These are phyloP conservation scores for Candida insectorum DNA, from an alignment of 805 yeast genomes.

Conservation along the genomic window DNA sequence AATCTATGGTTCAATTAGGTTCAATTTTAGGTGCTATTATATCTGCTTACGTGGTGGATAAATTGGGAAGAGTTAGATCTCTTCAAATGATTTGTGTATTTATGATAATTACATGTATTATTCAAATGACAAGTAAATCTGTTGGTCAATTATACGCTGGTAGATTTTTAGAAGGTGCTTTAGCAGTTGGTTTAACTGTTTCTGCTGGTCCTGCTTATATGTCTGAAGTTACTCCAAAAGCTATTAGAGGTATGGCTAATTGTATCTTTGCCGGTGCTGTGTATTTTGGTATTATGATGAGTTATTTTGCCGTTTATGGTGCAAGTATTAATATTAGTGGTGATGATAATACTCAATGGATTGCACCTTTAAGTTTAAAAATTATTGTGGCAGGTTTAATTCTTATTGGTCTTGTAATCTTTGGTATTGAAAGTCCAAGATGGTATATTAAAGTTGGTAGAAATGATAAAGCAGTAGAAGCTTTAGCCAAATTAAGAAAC, in stretches of 20 bases:
- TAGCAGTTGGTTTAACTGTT: constrained; percentile 55
- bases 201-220: constrained; percentile 55
- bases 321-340: constrained; percentile 43
- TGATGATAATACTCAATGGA: constrained; percentile 44
- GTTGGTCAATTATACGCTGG: constrained; percentile 57
- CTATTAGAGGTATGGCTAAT: constrained; percentile 50
- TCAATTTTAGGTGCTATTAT: constrained; percentile 52
- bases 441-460: constrained; percentile 46
- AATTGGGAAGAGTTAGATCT: constrained; percentile 49
- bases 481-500: constrained; percentile 41
- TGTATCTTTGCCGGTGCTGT: constrained; percentile 58
- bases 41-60: constrained; percentile 47
- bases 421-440: constrained; percentile 51
- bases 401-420: constrained; percentile 32
- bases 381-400: constrained; percentile 46
- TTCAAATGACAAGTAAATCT: constrained; percentile 44
- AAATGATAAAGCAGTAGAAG: constrained; percentile 36
- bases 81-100: constrained; percentile 40
- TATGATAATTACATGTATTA: constrained; percentile 45
- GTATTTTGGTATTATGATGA: constrained; percentile 51
- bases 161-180: constrained; percentile 48
- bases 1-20: constrained; percentile 58
- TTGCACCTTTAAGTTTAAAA: constrained; percentile 49
- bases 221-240: constrained; percentile 51
- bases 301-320: constrained; percentile 51